Evolutionary conservation across 2,329 filamentous ascomycete species (phyloP).

Genomic region (Neopestalotiopsis clavispora): DNA sequence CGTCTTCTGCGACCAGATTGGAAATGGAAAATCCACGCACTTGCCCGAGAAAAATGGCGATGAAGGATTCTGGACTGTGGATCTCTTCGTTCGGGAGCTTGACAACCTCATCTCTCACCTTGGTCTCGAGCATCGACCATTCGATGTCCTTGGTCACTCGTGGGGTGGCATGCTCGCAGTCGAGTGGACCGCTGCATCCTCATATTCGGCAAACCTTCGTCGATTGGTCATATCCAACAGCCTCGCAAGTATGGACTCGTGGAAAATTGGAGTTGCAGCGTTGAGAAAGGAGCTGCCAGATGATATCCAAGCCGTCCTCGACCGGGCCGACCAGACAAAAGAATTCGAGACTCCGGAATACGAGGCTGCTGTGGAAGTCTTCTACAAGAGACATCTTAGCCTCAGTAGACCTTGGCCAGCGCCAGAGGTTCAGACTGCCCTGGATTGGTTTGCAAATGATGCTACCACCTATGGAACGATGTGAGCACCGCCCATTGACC

Average conservation of each 20-base stretch:
- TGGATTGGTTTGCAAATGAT: constrained; percentile 38
- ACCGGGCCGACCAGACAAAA: constrained; percentile 28
- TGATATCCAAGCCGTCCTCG: constrained; percentile 27
- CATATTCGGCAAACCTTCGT: constrained; percentile 26
- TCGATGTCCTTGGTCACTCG: constrained; percentile 53
- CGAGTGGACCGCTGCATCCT: constrained; percentile 42
- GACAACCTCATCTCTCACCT: constrained; percentile 51
- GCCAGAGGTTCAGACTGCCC: constrained; percentile 35
- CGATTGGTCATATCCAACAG: constrained; percentile 35
- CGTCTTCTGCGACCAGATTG: constrained; percentile 60
- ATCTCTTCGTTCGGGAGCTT: constrained; percentile 54
- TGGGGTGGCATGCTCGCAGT: constrained; percentile 59
- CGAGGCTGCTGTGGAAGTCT: constrained; percentile 35
- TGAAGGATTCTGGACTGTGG: constrained; percentile 49
- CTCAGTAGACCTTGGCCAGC: constrained; percentile 34
- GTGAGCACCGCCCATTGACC: constrained; percentile 26
- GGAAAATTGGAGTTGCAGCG: constrained; percentile 21
- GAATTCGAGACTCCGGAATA: constrained; percentile 36
- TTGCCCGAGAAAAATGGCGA: constrained; percentile 44
- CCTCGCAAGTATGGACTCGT: constrained; percentile 35
- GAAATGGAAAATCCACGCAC: constrained; percentile 53
- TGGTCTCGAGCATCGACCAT: constrained; percentile 36
- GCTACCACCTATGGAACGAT: constrained; percentile 38
- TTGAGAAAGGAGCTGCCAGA: constrained; percentile 27
- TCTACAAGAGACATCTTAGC: constrained; percentile 36